Conservation (phyloP, 768 basidiomycete genomes). For the Tricholoma bakamatsutake region DNA sequence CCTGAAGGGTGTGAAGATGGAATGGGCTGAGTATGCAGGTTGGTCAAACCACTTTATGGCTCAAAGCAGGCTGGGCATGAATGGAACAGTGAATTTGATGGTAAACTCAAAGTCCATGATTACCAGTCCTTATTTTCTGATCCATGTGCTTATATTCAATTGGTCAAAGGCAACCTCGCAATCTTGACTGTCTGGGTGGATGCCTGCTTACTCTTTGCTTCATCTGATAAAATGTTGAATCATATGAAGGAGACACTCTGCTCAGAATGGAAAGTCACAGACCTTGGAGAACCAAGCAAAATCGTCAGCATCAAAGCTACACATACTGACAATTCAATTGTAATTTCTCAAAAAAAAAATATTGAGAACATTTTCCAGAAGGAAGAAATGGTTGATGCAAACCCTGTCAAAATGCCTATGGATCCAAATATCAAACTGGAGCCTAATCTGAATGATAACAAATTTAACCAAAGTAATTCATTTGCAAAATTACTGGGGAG, state of each 20-base stretch:
- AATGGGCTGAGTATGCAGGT: not conserved
- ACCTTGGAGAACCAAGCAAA: not conserved
- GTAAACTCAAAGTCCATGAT: constrained; percentile 5
- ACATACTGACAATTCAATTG: not conserved
- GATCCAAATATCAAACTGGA: no score
- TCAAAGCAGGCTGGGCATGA: constrained; percentile 8
- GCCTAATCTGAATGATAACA: no score
- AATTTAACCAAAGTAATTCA: no score
- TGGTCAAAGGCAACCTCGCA: not conserved
- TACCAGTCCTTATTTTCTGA: constrained; percentile 9
- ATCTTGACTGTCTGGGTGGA: constrained; percentile 25
- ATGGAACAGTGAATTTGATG: constrained; percentile 20
- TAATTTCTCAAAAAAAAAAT: no score
- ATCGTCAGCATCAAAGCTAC: not conserved
- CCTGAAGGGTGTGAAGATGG: no score
- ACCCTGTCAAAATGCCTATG: no score
- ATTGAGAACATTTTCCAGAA: no score
- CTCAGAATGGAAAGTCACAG: not conserved
- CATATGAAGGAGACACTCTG: not conserved
- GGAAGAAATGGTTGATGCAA: no score
- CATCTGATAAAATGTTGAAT: not conserved
- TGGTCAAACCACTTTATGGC: constrained; percentile 5
- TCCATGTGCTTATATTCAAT: constrained; percentile 9
- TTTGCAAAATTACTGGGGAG: no score
- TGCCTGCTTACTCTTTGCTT: constrained; percentile 3